These are phyloP conservation scores for Hyaloperonospora brassicae DNA, from an alignment of 352 stramenopile genomes.

Conservation along the genomic window DNA sequence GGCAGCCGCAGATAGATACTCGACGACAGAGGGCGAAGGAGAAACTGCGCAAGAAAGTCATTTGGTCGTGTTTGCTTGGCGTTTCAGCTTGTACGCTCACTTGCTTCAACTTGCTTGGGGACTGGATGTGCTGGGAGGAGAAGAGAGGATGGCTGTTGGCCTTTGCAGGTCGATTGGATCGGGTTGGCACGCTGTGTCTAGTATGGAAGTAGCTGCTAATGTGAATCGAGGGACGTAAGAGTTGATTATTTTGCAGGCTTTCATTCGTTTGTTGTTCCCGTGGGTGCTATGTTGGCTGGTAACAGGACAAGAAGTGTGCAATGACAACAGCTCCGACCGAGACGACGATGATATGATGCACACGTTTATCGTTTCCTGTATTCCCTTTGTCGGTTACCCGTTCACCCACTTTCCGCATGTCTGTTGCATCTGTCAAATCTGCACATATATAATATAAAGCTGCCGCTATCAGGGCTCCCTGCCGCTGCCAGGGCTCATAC, in stretches of 20 bases:
- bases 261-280: conserved; percentile 15
- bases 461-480: neutral
- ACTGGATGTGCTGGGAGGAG: conserved; percentile 13
- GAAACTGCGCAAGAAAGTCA: conserved; percentile 29
- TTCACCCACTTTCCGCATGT: conserved; percentile 5
- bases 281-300: neutral
- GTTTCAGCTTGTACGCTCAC: conserved; percentile 21
- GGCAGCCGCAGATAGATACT: conserved; percentile 24
- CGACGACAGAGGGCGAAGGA: conserved; percentile 22
- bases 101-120: conserved; percentile 20
- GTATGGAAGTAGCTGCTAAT: conserved; percentile 29
- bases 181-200: conserved; percentile 23
- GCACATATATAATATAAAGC: conserved; percentile 30
- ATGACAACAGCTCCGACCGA: too few species aligned
- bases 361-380: conserved; percentile 5
- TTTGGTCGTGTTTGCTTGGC: conserved; percentile 19
- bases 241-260: conserved; percentile 62
- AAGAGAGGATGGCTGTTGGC: conserved; percentile 18
- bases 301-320: neutral
- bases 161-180: conserved; percentile 19
- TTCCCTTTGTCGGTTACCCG: conserved; percentile 15
- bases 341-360: neutral
- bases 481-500: neutral
- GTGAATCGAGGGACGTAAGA: conserved; percentile 55
- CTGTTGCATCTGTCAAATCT: conserved; percentile 16